phyloP scores from a whole-genome alignment of 768 basidiomycete species.

The Coprinopsis sp. region DNA sequence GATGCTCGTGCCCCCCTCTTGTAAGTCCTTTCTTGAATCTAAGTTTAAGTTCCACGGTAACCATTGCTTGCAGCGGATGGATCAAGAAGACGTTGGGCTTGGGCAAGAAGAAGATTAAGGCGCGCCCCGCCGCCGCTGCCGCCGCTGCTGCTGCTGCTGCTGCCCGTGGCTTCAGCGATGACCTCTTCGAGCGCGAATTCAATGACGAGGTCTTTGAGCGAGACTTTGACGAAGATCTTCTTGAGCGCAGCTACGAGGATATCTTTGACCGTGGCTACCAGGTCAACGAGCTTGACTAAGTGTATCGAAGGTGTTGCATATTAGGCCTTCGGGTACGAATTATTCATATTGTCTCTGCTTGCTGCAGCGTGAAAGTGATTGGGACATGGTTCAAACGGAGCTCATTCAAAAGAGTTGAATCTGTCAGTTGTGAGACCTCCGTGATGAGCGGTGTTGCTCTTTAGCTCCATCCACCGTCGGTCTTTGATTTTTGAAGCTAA shows the following conservation, averaged over 20 bases:
- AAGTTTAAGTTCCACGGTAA: not conserved
- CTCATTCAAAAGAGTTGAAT: too few relatives aligned
- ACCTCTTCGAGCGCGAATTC: constrained; percentile 4
- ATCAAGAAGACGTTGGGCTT: not conserved
- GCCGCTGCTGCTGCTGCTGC: not conserved
- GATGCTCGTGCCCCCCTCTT: not conserved
- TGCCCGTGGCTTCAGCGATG: not conserved
- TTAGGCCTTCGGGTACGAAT: not conserved
- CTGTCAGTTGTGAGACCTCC: too few relatives aligned
- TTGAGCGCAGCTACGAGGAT: not conserved
- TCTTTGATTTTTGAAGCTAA: too few relatives aligned
- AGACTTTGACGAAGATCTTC: not conserved
- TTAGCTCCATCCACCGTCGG: too few relatives aligned
- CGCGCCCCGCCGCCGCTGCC: not conserved
- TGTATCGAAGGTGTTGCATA: not conserved
- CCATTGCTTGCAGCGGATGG: not conserved
- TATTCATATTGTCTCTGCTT: not conserved
- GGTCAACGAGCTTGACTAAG: constrained; percentile 8
- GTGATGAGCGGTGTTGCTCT: too few relatives aligned
- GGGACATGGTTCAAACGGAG: too few relatives aligned
- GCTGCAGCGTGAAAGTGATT: too few relatives aligned
- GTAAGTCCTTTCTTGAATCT: not conserved
- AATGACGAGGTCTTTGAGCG: constrained; percentile 5
- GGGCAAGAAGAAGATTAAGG: not conserved
- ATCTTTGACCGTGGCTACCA: constrained; percentile 1